These are phyloP conservation scores for Talaromyces sp. DNA, from an alignment of 2,329 filamentous ascomycete species.

Conservation along the genomic window DNA sequence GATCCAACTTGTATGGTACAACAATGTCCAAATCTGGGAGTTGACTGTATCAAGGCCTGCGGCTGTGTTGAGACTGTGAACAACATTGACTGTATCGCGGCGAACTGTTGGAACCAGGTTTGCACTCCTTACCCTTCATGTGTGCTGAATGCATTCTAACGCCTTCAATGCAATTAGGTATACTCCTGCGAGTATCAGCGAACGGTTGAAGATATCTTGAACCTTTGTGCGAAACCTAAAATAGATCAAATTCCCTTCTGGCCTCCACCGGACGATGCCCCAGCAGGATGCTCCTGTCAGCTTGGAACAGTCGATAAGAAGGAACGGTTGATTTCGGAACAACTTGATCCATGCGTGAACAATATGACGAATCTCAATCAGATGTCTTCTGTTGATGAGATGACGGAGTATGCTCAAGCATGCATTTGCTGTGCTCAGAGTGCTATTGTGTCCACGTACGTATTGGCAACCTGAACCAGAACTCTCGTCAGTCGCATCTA, in stretches of 20 bases:
- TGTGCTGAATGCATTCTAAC: not conserved
- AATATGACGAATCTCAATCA: slow-evolving; percentile 11
- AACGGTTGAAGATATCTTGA: slow-evolving; percentile 7
- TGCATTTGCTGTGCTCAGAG: slow-evolving; percentile 22
- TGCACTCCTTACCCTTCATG: not conserved
- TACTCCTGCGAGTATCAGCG: slow-evolving; percentile 17
- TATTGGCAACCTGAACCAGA: too few relatives aligned
- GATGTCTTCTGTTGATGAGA: not conserved
- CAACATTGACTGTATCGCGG: slow-evolving; percentile 16
- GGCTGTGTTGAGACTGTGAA: slow-evolving; percentile 7
- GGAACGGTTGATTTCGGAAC: not conserved
- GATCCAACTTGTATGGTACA: slow-evolving; percentile 10
- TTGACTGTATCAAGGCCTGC: slow-evolving; percentile 22
- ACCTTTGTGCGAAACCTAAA: slow-evolving; percentile 6
- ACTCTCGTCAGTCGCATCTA: too few relatives aligned
- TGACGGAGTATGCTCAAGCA: slow-evolving; percentile 7
- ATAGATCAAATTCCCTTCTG: slow-evolving; percentile 17
- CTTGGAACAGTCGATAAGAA: slow-evolving; percentile 9
- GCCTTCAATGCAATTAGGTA: not conserved
- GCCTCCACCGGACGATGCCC: slow-evolving; percentile 18
- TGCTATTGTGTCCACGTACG: slow-evolving; percentile 18
- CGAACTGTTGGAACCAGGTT: slow-evolving; percentile 24
- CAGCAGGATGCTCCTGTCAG: slow-evolving; percentile 25
- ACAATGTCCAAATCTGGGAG: slow-evolving; percentile 10
- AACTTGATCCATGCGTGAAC: slow-evolving; percentile 7